phyloP scores from a whole-genome alignment of 371 early-diverging fungal species.

The Thermomucor indicae-seudaticae region DNA sequence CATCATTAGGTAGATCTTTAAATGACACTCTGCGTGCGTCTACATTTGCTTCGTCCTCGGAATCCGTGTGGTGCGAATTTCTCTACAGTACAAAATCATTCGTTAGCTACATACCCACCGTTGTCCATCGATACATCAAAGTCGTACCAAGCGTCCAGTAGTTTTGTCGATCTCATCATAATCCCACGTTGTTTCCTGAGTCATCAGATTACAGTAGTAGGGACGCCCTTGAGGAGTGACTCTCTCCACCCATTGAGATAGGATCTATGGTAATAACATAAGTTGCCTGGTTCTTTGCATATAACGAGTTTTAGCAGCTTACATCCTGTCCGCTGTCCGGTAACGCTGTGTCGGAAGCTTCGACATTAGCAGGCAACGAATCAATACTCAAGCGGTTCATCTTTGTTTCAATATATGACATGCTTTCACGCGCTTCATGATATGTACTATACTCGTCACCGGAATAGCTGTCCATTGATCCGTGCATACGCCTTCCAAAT shows the following conservation, averaged over 20 bases:
- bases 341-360: not conserved
- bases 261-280: slow-evolving; percentile 11
- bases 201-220: slow-evolving; percentile 79
- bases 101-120: no score
- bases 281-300: not conserved
- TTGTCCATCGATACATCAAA: not conserved
- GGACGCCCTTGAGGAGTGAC: slow-evolving; percentile 57
- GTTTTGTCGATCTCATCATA: slow-evolving; percentile 34
- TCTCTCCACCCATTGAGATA: slow-evolving; percentile 57
- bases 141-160: slow-evolving; percentile 33
- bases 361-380: slow-evolving; percentile 7
- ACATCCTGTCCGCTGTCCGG: not conserved
- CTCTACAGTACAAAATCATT: no score
- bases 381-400: not conserved
- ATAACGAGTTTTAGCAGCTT: not conserved
- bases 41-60: not conserved
- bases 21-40: slow-evolving; percentile 29
- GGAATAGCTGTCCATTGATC: slow-evolving; percentile 5
- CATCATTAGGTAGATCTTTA: not conserved
- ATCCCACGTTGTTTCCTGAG: slow-evolving; percentile 76
- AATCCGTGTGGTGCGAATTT: no score
- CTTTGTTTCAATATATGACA: not conserved
- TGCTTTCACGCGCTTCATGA: not conserved
- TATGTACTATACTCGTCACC: slow-evolving; percentile 3
- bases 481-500: not conserved